Percentiles rank a stretch among this genome's conserved stretches.
Evolutionary conservation across 164 flowering plant species (phyloP).

Genomic region (Paratinospora sagittata): DNA sequence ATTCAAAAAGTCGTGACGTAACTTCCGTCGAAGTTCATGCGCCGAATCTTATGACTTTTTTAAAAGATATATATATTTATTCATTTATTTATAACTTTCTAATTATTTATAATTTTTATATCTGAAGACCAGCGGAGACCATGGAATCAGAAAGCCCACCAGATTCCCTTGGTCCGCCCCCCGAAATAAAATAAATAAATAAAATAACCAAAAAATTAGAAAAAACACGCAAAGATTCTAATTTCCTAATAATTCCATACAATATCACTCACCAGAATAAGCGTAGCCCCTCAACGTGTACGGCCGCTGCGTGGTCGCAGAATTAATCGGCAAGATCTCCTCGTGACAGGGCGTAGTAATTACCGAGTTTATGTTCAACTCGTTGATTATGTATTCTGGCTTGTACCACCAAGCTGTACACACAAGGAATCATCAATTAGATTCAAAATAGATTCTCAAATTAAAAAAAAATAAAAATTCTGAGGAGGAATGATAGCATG

Average conservation of each 20-base stretch:
- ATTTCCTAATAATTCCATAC: background rate
- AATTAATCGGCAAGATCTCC: conserved; percentile 77
- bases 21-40: background rate
- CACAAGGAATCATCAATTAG: background rate
- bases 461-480: background rate
- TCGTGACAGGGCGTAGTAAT: conserved; percentile 92
- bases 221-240: background rate
- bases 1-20: background rate
- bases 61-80: background rate
- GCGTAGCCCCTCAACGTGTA: conserved; percentile 84
- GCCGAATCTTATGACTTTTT: background rate
- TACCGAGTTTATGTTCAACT: conserved; percentile 90
- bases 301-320: conserved; percentile 70
- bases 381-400: conserved; percentile 90
- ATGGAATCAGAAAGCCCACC: background rate
- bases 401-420: conserved; percentile 96
- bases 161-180: background rate
- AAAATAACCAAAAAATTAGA: background rate
- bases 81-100: background rate
- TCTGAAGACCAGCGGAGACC: too few relatives aligned
- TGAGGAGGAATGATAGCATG: background rate
- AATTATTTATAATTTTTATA: too few relatives aligned
- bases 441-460: too few relatives aligned
- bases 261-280: conserved; percentile 64
- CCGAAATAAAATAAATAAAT: too few relatives aligned